Evolutionary conservation across 768 basidiomycete genomes (phyloP).

Genomic region (Tylopilus plumbeoviolaceoides): DNA sequence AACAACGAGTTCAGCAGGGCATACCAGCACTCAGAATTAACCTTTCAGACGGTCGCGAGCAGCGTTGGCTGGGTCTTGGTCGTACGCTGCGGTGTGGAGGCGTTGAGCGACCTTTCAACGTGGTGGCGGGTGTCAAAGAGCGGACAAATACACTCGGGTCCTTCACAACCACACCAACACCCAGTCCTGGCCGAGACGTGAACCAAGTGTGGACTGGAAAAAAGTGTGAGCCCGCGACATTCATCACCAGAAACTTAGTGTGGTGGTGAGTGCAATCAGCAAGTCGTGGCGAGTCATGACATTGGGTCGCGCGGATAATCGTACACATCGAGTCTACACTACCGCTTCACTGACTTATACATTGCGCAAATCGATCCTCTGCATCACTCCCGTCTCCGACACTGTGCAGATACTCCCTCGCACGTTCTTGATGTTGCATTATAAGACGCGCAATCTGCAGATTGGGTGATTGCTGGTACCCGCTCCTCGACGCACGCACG

Average conservation of each 20-base stretch:
- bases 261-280: slow-evolving; percentile 2
- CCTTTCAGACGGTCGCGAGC: slow-evolving; percentile 19
- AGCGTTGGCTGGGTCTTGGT: slow-evolving; percentile 18
- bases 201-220: slow-evolving; percentile 20
- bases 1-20: slow-evolving; percentile 29
- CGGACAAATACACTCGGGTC: slow-evolving; percentile 19
- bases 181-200: slow-evolving; percentile 17
- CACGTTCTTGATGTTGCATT: slow-evolving; percentile 29
- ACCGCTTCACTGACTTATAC: slow-evolving; percentile 27
- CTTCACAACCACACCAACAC: slow-evolving; percentile 29
- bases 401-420: slow-evolving; percentile 20
- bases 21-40: slow-evolving; percentile 31
- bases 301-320: neutral
- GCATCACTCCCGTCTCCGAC: slow-evolving; percentile 25
- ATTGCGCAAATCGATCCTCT: slow-evolving; percentile 24
- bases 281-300: slow-evolving; percentile 5
- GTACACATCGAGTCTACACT: neutral
- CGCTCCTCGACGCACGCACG: slow-evolving; percentile 30
- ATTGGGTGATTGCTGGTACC: slow-evolving; percentile 15
- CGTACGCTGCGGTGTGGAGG: slow-evolving; percentile 19
- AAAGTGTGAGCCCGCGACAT: slow-evolving; percentile 19
- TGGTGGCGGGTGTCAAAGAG: slow-evolving; percentile 29
- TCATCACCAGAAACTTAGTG: slow-evolving; percentile 29
- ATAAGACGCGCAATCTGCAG: slow-evolving; percentile 30
- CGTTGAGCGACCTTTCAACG: slow-evolving; percentile 22